Conservation (phyloP, 1,139 yeast genomes). For the Diutina neorugosa region DNA sequence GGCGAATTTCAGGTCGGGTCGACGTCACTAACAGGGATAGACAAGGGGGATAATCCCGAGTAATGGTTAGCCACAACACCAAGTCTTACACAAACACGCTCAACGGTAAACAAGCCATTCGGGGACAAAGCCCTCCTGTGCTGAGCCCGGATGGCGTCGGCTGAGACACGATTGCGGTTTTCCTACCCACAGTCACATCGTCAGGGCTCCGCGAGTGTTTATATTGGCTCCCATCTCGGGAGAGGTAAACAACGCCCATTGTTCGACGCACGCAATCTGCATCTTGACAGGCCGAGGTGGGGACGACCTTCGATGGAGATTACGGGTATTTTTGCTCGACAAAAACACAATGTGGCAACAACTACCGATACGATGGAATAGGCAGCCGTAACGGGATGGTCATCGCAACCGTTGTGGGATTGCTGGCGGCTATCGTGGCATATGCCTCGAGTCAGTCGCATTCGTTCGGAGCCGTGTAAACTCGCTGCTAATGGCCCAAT, state of each 20-base stretch:
- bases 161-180: neutral
- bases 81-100: neutral
- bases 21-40: too few species aligned
- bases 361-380: neutral
- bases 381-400: neutral
- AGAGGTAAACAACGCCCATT: neutral
- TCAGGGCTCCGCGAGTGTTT: neutral
- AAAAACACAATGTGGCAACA: neutral
- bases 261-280: neutral
- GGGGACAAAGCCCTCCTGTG: neutral
- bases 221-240: neutral
- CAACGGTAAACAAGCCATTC: too few species aligned
- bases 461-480: too few species aligned
- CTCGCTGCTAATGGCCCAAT: neutral
- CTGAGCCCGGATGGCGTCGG: neutral
- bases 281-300: neutral
- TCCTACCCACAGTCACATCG: neutral
- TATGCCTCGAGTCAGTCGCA: too few species aligned
- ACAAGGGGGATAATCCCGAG: too few species aligned
- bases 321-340: neutral
- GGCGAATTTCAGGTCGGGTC: neutral
- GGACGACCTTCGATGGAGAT: neutral
- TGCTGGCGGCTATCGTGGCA: too few species aligned
- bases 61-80: too few species aligned
- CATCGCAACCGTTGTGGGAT: too few species aligned